These are phyloP conservation scores for Posidonia oceanica DNA, from an alignment of 116 monocot genomes.

Conservation along the genomic window DNA sequence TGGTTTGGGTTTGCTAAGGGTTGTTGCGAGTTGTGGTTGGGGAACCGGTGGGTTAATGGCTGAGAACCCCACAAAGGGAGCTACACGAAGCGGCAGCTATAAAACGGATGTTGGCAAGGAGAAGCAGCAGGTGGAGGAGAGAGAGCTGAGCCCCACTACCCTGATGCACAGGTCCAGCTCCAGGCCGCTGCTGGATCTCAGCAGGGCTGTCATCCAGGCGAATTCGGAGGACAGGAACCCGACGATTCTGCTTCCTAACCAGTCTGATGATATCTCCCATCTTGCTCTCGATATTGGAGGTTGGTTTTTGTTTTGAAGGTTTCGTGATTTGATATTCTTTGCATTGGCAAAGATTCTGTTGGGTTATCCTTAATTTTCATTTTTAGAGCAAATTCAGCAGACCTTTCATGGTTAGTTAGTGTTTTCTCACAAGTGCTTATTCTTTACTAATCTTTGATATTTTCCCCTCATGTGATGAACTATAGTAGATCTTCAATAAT, in stretches of 20 bases:
- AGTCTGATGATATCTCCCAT: constrained; percentile 94
- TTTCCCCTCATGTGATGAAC: too few relatives aligned
- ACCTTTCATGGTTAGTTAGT: too few relatives aligned
- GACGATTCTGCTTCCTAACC: constrained; percentile 82
- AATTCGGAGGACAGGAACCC: constrained; percentile 93
- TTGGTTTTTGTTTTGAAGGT: constrained; percentile 2
- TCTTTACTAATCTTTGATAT: too few relatives aligned
- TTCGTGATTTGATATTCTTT: too few relatives aligned
- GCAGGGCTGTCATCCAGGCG: constrained; percentile 73
- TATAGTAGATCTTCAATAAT: too few relatives aligned
- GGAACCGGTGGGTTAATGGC: constrained; percentile 38
- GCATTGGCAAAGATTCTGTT: too few relatives aligned
- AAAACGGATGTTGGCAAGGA: constrained; percentile 13
- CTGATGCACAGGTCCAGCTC: constrained; percentile 63
- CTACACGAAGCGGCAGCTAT: neutral
- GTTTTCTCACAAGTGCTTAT: too few relatives aligned
- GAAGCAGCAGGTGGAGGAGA: constrained; percentile 15
- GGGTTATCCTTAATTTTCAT: too few relatives aligned
- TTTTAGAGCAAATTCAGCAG: too few relatives aligned
- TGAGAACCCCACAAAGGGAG: constrained; percentile 7
- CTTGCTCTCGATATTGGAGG: constrained; percentile 96
- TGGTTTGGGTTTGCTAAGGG: neutral
- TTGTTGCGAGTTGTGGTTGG: constrained; percentile 10
- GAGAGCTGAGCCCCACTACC: constrained; percentile 18
- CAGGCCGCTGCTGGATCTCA: constrained; percentile 80